Evolutionary conservation across 2,329 filamentous ascomycete genomes (phyloP).

Genomic region (Allantophomopsis lycopodina): DNA sequence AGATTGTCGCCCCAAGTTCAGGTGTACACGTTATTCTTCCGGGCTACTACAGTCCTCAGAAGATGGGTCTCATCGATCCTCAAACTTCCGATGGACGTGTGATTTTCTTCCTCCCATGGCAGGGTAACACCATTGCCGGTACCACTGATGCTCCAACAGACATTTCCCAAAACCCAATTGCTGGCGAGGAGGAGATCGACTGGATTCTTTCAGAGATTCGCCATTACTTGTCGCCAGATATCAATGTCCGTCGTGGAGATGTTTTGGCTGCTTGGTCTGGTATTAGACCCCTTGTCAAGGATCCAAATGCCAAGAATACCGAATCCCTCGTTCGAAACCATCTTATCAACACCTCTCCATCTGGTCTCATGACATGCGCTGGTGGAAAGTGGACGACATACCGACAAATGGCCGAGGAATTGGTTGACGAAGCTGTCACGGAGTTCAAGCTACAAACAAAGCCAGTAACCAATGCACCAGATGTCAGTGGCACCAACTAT

Average conservation of each 20-base stretch:
- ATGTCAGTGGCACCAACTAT: slow-evolving; percentile 56
- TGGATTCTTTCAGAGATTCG: slow-evolving; percentile 81
- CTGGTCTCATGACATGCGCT: slow-evolving; percentile 71
- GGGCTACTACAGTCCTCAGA: slow-evolving; percentile 71
- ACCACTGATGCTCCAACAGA: slow-evolving; percentile 70
- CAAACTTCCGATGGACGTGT: slow-evolving; percentile 78
- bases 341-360: slow-evolving; percentile 64
- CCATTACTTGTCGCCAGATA: slow-evolving; percentile 70
- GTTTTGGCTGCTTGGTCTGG: slow-evolving; percentile 87
- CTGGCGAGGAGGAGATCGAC: slow-evolving; percentile 71
- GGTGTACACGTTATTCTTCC: slow-evolving; percentile 80
- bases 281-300: slow-evolving; percentile 74
- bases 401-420: slow-evolving; percentile 84
- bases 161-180: slow-evolving; percentile 61
- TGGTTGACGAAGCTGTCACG: slow-evolving; percentile 66
- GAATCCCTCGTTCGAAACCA: slow-evolving; percentile 83
- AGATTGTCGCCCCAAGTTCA: slow-evolving; percentile 75
- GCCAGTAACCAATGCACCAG: slow-evolving; percentile 43
- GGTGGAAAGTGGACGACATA: slow-evolving; percentile 92
- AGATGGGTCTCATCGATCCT: slow-evolving; percentile 82
- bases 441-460: slow-evolving; percentile 49
- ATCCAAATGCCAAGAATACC: slow-evolving; percentile 74
- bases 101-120: slow-evolving; percentile 89
- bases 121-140: slow-evolving; percentile 82
- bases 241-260: slow-evolving; percentile 72